Evolutionary conservation across 331 rosid species (phyloP).

Genomic region (Pyracantha coccinea): DNA sequence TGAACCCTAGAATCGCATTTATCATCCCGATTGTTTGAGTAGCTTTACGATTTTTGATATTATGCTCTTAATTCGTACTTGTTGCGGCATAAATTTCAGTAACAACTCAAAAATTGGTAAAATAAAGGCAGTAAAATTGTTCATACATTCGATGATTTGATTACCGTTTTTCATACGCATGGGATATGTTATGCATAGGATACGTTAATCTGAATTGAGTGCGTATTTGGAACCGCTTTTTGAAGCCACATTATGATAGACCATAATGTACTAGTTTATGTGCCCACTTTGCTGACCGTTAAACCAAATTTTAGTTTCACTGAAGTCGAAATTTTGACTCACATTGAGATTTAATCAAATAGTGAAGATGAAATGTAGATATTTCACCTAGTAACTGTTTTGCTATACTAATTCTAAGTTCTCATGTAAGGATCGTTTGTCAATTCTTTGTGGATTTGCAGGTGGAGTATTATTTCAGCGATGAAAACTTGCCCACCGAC

Average conservation of each 20-base stretch:
- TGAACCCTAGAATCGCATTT: neutral
- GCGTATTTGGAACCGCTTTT: neutral
- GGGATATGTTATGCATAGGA: no score
- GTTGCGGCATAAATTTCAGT: neutral
- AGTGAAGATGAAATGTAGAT: neutral
- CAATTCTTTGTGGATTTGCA: constrained; percentile 26
- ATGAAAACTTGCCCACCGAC: constrained; percentile 71
- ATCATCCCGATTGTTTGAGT: neutral
- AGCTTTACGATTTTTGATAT: neutral
- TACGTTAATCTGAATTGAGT: neutral
- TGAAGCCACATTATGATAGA: neutral
- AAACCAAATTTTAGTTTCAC: neutral
- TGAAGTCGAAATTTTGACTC: neutral
- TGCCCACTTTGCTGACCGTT: neutral
- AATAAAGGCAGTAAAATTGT: neutral
- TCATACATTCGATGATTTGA: neutral
- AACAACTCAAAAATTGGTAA: neutral
- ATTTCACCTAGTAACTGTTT: no score
- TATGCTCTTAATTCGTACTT: neutral
- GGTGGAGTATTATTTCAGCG: constrained; percentile 94
- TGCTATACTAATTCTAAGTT: neutral
- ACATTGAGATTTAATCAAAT: neutral
- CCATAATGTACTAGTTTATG: neutral
- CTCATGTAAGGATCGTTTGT: neutral
- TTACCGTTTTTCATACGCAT: neutral